Base-by-base conservation (phyloP, 1,139 yeast genomes). In the Blastobotrys ciferrii region DNA sequence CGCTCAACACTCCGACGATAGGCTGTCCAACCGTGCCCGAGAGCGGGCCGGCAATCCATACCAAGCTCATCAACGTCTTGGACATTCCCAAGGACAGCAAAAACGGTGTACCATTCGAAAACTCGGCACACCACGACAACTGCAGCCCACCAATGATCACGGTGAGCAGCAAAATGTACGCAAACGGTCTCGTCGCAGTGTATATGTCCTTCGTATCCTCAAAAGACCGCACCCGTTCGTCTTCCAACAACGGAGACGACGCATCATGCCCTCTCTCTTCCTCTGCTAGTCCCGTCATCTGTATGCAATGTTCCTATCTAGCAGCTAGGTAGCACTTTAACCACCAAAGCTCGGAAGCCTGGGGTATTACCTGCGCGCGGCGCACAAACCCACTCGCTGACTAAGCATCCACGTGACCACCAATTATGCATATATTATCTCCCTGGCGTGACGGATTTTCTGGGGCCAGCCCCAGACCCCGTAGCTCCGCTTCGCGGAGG, bases 31-130 rank as follows among this genome's bases (percentile, higher is more conserved):
- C 53, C 0, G 80, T 70, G 0, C 85, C 85, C n/a, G 82, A 74
- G n/a, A 80, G 55, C 0, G 84, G 84, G 0, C 84, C 84, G 0
- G 83, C 82, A 14, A 80, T 72, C 84, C 84, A 80, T 1, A 80
- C 76, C 45, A 80, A 64, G 2, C 83, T 78, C 56, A 80, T 63
- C 0, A 71, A 57, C 11, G 76, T 71, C 57, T 78, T 79, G 2
- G 82, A 73, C 50, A 80, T 66, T 2, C 84, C 84, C 13, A 80
- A 64, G 0, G 81, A 77, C 7, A 79, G 64, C 37, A 71, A 55
- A 52, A 57, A 64, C 0, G 82, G 81, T 0, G 81, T 76, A 1
- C 81, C 81, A 53, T 76, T 78, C 3, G 78, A 71, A 54, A 77
- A 76, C 57, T 77, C 81, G 0, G 79, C 72, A 4, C 78, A 73